These are phyloP conservation scores for Saccharomycopsis oosterbeekiorum DNA, from an alignment of 805 yeast species.

Conservation along the genomic window DNA sequence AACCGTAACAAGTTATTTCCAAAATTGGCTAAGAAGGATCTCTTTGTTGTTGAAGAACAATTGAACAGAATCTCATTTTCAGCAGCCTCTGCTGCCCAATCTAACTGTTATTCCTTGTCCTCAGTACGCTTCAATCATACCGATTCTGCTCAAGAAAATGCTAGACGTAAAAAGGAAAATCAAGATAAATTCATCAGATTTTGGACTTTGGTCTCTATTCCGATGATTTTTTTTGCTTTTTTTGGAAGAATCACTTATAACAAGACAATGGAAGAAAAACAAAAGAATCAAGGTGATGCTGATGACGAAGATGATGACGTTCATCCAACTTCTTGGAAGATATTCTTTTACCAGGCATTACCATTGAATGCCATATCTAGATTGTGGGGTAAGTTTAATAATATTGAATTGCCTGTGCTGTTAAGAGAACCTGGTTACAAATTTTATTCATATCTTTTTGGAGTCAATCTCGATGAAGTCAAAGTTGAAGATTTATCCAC, in stretches of 20 bases:
- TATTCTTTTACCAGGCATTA: slow-evolving; percentile 79
- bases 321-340: slow-evolving; percentile 77
- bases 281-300: slow-evolving; percentile 14
- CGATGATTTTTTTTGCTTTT: slow-evolving; percentile 45
- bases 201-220: slow-evolving; percentile 47
- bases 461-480: slow-evolving; percentile 85
- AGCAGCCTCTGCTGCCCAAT: not conserved
- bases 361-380: slow-evolving; percentile 89
- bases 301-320: slow-evolving; percentile 32
- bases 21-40: not conserved
- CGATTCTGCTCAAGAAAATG: not conserved
- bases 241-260: slow-evolving; percentile 36
- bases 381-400: slow-evolving; percentile 89
- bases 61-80: not conserved
- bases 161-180: not conserved
- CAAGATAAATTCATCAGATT: slow-evolving; percentile 35
- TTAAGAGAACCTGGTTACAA: slow-evolving; percentile 71
- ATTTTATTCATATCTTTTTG: slow-evolving; percentile 70
- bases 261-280: slow-evolving; percentile 20
- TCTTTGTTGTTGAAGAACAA: not conserved
- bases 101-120: not conserved
- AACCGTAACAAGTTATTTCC: not conserved
- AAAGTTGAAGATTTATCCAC: slow-evolving; percentile 67
- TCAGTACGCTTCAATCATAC: not conserved
- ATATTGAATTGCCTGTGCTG: slow-evolving; percentile 79